A percentile compares a stretch with the other conserved stretches of the same genome.
These are phyloP conservation scores for Ramaria sp. DNA, from an alignment of 768 basidiomycete species.

Conservation along the genomic window DNA sequence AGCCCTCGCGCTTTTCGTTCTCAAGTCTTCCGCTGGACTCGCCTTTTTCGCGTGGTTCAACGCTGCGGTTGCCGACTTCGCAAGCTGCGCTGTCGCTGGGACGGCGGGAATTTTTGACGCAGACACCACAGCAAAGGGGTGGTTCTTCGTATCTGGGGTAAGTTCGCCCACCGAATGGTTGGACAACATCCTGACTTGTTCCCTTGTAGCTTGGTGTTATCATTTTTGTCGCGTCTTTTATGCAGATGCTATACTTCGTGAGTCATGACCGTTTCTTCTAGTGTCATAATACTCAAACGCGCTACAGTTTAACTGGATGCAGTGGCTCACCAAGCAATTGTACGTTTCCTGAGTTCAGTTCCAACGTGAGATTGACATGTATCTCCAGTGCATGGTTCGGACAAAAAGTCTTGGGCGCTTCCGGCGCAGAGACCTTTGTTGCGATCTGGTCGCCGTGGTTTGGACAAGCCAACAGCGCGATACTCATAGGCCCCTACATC, in stretches of 20 bases:
- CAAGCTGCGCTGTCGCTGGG: background rate
- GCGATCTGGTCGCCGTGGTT: conserved; percentile 7
- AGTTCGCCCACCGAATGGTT: background rate
- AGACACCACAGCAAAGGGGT: background rate
- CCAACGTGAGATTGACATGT: background rate
- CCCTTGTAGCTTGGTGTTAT: conserved; percentile 1
- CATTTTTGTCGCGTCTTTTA: conserved; percentile 2
- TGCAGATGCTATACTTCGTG: conserved; percentile 8
- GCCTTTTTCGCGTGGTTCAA: background rate
- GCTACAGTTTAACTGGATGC: conserved; percentile 7
- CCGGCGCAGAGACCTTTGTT: conserved; percentile 7
- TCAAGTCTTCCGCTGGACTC: background rate
- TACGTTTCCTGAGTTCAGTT: background rate
- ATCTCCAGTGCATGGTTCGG: conserved; percentile 2
- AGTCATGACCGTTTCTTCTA: background rate
- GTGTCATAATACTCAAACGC: background rate
- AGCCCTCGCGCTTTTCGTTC: conserved; percentile 4
- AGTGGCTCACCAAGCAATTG: conserved; percentile 9
- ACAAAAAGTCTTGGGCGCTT: background rate
- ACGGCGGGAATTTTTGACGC: conserved; percentile 5
- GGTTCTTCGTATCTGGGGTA: conserved; percentile 8
- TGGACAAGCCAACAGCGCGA: conserved; percentile 5
- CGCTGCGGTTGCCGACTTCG: conserved; percentile 3
- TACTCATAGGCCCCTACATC: conserved; percentile 1
- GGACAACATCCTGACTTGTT: background rate